Evolutionary conservation across 2,329 filamentous ascomycete species (phyloP), one percentile per base, ranked within the genome.

Genomic region (Pestalotiopsis fici): DNA sequence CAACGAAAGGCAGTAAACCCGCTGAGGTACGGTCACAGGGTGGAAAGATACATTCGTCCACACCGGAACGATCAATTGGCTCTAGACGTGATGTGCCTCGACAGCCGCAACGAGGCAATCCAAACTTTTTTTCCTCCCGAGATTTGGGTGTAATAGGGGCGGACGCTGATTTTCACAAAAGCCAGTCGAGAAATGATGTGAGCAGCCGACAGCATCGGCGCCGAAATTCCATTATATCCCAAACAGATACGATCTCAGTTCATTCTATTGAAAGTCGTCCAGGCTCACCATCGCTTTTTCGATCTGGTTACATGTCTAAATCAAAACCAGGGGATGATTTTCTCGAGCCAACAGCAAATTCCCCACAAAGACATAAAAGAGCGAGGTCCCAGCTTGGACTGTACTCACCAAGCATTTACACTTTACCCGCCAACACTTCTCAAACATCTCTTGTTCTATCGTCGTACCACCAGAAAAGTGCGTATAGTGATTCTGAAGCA

Each of bases 321-420:
- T 68, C 70, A n/a, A 65, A 71, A 43, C 55, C 56, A 23, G 47
- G 65, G 65, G 31, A 72, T 23, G 67, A 70, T n/a, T 50, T 54
- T 7, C 25, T 27, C 7, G 43, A 66, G 18, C 67, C 70, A 18
- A 31, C 65, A 18, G 65, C 68, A 18, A 69, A 69, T 21, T 75
- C 75, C 12, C 70, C 75, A 3, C 63, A 68, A 9, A 71, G 65
- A 64, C 68, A 71, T 66, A 77, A 65, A 72, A 76, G 76, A 2
- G 71, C 71, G 5, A 71, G 71, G 39, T 80, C 80, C 0, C 77
- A 78, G 9, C 73, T 76, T 28, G 69, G 69, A 9, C 77, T 71
- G 23, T 72, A 83, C 67, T 80, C 82, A 0, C 82, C 83, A 2
- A 91, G 88, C 69, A 85, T 91, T 18, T 90, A 90, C 73, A 91